phyloP scores from a whole-genome alignment of 2,329 filamentous ascomycete genomes.

The Trichoderma oligosporum region DNA sequence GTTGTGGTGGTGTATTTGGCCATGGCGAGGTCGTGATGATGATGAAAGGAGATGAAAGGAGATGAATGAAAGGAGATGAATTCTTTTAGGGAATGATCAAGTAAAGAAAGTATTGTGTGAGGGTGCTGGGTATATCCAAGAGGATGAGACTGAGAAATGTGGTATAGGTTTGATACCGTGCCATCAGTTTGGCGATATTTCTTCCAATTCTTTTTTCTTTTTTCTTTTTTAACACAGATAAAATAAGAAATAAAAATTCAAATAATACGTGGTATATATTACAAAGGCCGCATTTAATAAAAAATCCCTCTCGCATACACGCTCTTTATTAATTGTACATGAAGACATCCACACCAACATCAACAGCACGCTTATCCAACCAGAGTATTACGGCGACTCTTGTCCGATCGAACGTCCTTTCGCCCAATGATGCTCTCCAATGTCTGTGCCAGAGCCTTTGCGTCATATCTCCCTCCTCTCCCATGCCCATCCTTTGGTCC shows the following conservation, averaged over 20 bases:
- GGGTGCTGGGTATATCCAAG: not conserved
- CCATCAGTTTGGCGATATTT: not conserved
- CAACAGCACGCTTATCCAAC: conserved; percentile 27
- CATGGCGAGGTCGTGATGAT: conserved; percentile 22
- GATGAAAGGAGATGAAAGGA: not conserved
- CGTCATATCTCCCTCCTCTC: conserved; percentile 64
- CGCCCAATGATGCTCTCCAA: conserved; percentile 73
- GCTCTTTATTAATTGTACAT: not conserved
- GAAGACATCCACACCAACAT: not conserved
- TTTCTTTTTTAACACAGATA: not conserved
- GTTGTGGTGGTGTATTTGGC: conserved; percentile 35
- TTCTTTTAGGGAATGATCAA: no score
- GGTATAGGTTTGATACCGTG: conserved; percentile 14
- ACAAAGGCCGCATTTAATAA: not conserved
- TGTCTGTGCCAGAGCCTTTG: conserved; percentile 67
- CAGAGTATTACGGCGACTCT: conserved; percentile 45
- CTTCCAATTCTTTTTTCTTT: no score
- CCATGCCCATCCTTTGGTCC: conserved; percentile 53
- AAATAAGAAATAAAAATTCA: no score
- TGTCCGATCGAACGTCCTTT: conserved; percentile 35
- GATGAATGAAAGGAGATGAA: not conserved
- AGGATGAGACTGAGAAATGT: not conserved
- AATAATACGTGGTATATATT: conserved; percentile 9
- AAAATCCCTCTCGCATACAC: not conserved
- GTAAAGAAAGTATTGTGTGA: not conserved